Base-by-base conservation (phyloP, 2,329 filamentous ascomycete genomes). In the Aspergillus sp. region DNA sequence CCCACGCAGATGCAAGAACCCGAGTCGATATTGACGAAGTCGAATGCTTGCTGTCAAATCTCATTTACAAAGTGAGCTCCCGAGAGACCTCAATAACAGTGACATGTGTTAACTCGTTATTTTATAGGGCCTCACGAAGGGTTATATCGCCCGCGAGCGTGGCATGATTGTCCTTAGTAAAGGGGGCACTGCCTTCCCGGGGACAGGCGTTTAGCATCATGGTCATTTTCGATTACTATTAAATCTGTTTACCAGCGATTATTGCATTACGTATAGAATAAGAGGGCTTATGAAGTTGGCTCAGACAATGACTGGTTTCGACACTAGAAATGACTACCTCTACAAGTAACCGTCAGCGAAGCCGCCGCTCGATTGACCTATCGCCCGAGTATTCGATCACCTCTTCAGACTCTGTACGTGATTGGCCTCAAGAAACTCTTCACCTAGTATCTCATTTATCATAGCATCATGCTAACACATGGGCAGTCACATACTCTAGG, bases 131-230 rank as follows among this genome's bases (percentile, higher is more conserved):
- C 82, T 95, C 23, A 96, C 99, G 90, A 99, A 98, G 77, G 95
- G 96, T 41, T 99, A 99, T 76, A 99, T 99, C 65, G 89, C 93
- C 33, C 89, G 93, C 55, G 93, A 96, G 66, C 86, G 90, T 65
- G 90, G 89, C 35, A 93, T 93, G 65, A 90, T 99, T 27, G 95
- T 99, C 19, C 78, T 99, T 57, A 97, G 91, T 74, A 98, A 97
- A 75, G 90, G 85, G 58, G 91, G 90, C 47, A 69, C 71, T 41
- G 93, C 95, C 2, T 99, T 99, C 70, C 95, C 96, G 0, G 93
- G 93, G 23, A 98, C 96, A 23, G 90, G 90, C 33, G 79, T 87
- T 21, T 87, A 72, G 68, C n/a, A 6, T 12, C 23, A 12, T 19
- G n/a, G 9, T 8, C 9, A 31, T 33, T 17, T 19, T n/a, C 8